Percentiles rank a stretch among this genome's conserved stretches.
These are phyloP conservation scores for Flaveria linearis DNA, from an alignment of 129 eudicot species.

Conservation along the genomic window DNA sequence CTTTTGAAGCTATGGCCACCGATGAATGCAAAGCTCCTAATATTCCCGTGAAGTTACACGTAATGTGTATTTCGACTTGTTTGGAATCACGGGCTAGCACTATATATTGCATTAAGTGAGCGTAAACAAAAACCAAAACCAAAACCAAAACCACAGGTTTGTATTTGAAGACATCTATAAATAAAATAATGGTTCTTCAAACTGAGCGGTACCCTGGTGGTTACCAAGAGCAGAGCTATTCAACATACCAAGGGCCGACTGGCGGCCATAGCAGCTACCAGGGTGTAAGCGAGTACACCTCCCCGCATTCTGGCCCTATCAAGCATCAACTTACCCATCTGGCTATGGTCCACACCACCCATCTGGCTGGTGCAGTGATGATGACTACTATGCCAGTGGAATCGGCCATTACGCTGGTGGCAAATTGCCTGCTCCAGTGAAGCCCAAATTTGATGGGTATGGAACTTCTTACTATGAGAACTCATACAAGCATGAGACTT, in stretches of 20 bases:
- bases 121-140: constrained; percentile 2
- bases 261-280: constrained; percentile 30
- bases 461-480: constrained; percentile 27
- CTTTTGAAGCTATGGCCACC: constrained; percentile 10
- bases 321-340: constrained; percentile 16
- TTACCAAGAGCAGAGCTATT: constrained; percentile 40
- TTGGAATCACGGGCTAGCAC: constrained; percentile 33
- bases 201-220: constrained; percentile 34
- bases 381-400: constrained; percentile 34
- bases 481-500: constrained; percentile 3
- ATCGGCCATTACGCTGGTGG: constrained; percentile 11
- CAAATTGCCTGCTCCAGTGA: not conserved
- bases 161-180: constrained; percentile 3
- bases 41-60: constrained; percentile 28
- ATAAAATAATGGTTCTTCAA: constrained; percentile 49
- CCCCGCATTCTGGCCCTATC: constrained; percentile 24
- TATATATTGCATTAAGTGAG: constrained; percentile 36
- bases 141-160: not conserved
- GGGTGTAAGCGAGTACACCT: constrained; percentile 13
- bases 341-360: constrained; percentile 37
- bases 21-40: constrained; percentile 19
- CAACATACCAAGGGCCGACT: constrained; percentile 39
- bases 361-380: constrained; percentile 28
- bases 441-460: constrained; percentile 29
- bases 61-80: constrained; percentile 27